A percentile compares a stretch with the other conserved stretches of the same genome.
phyloP scores from a whole-genome alignment of 495 filamentous ascomycete species.

The Schizothecium vesticola region DNA sequence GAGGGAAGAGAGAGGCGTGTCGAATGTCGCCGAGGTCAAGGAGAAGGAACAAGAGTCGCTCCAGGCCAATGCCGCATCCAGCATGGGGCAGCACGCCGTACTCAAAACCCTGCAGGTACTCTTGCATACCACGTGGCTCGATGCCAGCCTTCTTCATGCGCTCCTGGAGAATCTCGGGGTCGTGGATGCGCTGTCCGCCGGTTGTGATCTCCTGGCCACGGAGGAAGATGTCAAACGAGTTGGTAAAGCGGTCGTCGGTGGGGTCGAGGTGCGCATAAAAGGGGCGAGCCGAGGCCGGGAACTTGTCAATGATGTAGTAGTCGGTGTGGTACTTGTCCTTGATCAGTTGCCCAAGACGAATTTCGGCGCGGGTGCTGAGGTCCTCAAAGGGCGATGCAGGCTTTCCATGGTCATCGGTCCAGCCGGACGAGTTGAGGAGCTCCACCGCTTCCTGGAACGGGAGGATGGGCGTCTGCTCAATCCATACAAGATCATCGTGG shows the following conservation, averaged over 20 bases:
- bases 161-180: slow-evolving; percentile 64
- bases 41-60: slow-evolving; percentile 79
- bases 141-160: slow-evolving; percentile 73
- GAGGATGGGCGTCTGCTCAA: slow-evolving; percentile 75
- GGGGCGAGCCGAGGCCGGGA: slow-evolving; percentile 73
- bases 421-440: slow-evolving; percentile 77
- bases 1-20: slow-evolving; percentile 73
- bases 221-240: slow-evolving; percentile 94
- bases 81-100: slow-evolving; percentile 87
- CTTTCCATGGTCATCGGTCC: slow-evolving; percentile 70
- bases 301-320: slow-evolving; percentile 94
- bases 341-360: slow-evolving; percentile 74
- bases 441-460: slow-evolving; percentile 74
- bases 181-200: slow-evolving; percentile 88
- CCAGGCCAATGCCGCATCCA: slow-evolving; percentile 83
- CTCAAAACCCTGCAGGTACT: slow-evolving; percentile 83
- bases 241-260: slow-evolving; percentile 64
- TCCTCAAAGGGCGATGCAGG: slow-evolving; percentile 66
- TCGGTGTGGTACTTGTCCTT: slow-evolving; percentile 83
- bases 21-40: slow-evolving; percentile 84
- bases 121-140: slow-evolving; percentile 69
- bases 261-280: slow-evolving; percentile 95
- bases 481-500: slow-evolving; percentile 60
- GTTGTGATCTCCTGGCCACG: slow-evolving; percentile 90
- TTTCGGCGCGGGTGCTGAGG: slow-evolving; percentile 77